Base-by-base conservation (phyloP, 306 rosid genomes). In the Rosa lucieae region DNA sequence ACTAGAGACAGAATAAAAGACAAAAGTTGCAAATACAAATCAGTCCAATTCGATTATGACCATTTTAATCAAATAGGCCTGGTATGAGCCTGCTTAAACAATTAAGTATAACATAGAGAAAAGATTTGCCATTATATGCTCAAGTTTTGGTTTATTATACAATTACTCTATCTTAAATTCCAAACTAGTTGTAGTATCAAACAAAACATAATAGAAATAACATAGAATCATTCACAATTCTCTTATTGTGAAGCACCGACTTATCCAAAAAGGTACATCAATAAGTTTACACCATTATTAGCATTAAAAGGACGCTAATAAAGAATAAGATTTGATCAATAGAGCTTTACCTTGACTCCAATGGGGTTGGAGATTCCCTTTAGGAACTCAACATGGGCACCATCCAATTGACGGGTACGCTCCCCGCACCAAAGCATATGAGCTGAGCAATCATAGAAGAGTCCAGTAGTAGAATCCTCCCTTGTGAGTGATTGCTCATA, bases 351-450 rank as follows among this genome's bases (percentile, higher is more conserved):
- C 93, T 91, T 91, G 82, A 91, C 81, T 55, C 96, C 96, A 72
- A 91, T 89, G 49, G 96, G 96, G 74, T 91, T 91, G 58, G 96
- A 83, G 74, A 91, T 79, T 70, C 96, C 96, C 83, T 86, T 89
- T 35, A 91, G 90, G 86, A 91, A 91, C 85, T 91, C 96, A 5
- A 91, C 79, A 18, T 91, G 96, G 67, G 90, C 96, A 62, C 96
- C 96, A 71, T 91, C 96, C 12, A 91, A 87, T 75, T 91, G 96
- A 12, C 96, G 86, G 56, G 96, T 91, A 53, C 96, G 92, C 88
- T 91, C 90, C 53, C 96, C 96, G 53, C 82, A 93, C 96, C 96
- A 91, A 67, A 91, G 80, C 96, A 91, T 78, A 86, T 91, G 96
- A 79, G 96, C 96, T 43, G 96, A 91, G 86, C 96, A 91, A 78